Conservation (phyloP, 2,329 filamentous ascomycete genomes). For the Calonectria fujianensis region DNA sequence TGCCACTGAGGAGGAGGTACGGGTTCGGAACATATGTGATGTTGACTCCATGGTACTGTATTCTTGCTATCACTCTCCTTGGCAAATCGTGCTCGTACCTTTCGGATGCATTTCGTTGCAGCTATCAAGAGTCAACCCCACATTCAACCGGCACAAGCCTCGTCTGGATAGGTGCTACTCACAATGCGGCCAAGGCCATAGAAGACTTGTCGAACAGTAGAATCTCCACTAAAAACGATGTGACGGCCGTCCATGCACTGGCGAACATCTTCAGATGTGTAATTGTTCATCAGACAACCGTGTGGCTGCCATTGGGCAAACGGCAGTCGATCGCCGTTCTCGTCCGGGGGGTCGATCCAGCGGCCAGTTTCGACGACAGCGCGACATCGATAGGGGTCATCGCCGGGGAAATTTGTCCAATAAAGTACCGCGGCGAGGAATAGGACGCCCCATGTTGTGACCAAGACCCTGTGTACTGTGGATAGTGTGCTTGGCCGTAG, state of each 20-base stretch:
- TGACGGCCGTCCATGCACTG: constrained; percentile 70
- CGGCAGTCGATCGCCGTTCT: constrained; percentile 51
- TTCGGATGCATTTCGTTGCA: constrained; percentile 7
- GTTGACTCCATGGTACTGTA: not conserved
- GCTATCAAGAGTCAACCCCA: not conserved
- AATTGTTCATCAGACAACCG: constrained; percentile 75
- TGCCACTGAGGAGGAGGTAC: not conserved
- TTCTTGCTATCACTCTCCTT: not conserved
- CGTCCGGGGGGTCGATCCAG: constrained; percentile 64
- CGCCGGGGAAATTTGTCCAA: constrained; percentile 12
- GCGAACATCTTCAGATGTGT: constrained; percentile 69
- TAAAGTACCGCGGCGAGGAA: constrained; percentile 25
- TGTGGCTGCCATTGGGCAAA: constrained; percentile 74
- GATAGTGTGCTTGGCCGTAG: not conserved
- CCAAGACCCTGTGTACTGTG: constrained; percentile 1
- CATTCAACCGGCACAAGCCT: not conserved
- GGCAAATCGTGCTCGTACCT: not conserved
- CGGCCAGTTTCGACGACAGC: constrained; percentile 69
- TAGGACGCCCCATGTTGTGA: not conserved
- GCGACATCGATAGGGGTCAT: constrained; percentile 72
- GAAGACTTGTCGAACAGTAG: constrained; percentile 74
- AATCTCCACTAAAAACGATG: constrained; percentile 76
- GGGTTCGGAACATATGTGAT: constrained; percentile 17
- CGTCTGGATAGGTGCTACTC: not conserved
- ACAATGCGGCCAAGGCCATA: constrained; percentile 58